Evolutionary conservation across 768 basidiomycete species (phyloP), one percentile per base, ranked within the genome.

Genomic region (Tulasnella sp.): DNA sequence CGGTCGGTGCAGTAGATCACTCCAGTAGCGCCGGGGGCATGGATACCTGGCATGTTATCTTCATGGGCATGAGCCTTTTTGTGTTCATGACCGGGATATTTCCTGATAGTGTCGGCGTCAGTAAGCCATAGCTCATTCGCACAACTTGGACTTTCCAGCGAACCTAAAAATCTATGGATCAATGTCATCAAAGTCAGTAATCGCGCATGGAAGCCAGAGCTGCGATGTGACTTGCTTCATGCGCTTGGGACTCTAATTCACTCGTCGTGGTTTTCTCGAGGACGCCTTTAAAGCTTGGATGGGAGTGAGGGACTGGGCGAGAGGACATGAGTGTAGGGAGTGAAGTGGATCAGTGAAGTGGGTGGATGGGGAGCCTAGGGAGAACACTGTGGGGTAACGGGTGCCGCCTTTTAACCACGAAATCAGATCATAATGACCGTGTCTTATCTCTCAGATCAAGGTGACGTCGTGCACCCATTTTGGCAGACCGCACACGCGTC

Each of bases 241-340:
- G 91, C 8, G 90, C 90, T 71, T 92, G 88, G 1, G 90, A 92
- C 54, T 92, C 85, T 62, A 83, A 80, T 68, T 92, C 91, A 55
- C 78, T 77, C 59, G 77, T 82, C 69, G 87, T 78, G 41, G 76
- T 81, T 67, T 63, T 56, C 19, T 61, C 52, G 1, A 63, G 63
- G 52, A 63, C 50, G 25, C 62, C 59, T 57, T 48, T 63, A 34
- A 63, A 52, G 34, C 30, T 31, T 41, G 50, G 59, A 19, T 34
- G 60, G 52, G 34, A 15, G 19, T 34, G 38, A 2, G 27, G 54
- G 12, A 24, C 38, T 56, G 34, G 54, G 15, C n/a, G n/a, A n/a
- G n/a, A n/a, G n/a, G n/a, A n/a, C n/a, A 38, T 38, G 34, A 15
- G 34, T 38, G 34, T 15, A n/a, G n/a, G n/a, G n/a, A 15, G 34